Base-by-base conservation (phyloP, 176 grass and related monocot species). In the Carex scoparia region DNA sequence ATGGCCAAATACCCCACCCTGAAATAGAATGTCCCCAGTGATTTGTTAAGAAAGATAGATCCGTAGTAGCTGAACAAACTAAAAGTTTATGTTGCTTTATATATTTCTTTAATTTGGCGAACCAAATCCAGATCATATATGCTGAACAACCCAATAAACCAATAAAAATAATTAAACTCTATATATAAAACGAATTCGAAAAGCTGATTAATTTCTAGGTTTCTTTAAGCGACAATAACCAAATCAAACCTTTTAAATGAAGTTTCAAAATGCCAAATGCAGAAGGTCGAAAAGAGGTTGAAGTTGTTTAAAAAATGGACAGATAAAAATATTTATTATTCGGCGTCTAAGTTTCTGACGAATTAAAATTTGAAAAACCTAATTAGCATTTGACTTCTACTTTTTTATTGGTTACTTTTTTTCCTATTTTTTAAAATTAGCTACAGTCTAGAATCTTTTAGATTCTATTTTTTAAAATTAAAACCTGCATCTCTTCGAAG, bases 21-120 rank as follows among this genome's bases (percentile, higher is more conserved):
- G 4, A 1, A 23, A 73, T 30, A 27, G 69, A 73, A 49, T 73
- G 42, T 78, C 28, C 48, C 10, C 28, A 35, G 28, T 35, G 23
- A 57, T 35, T 57, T 78, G 27, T 57, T 57, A 56, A 11, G 19
- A 32, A 78, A 55, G 23, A 32, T 28, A 5, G 63, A 69, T 48
- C 33, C 10, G 30, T 44, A 69, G 81, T 83, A 83, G 81, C 81
- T 83, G 10, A 83, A 55, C 81, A 83, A 83, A 83, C 81, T 42
- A 83, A 68, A 83, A 7, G 30, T 83, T 51, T 67, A 66, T 61
- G 81, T 69, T 83, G 5, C 63, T 68, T 83, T 81, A 19, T 64
- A 8, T 28, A 8, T 64, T 64, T 18, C 30, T 81, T 65, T 44
- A 51, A 55, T 83, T 65, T 68, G 81, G 81, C 13, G 30, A 68